Conservation (phyloP, 768 basidiomycete species). For the Kwoniella pini region DNA sequence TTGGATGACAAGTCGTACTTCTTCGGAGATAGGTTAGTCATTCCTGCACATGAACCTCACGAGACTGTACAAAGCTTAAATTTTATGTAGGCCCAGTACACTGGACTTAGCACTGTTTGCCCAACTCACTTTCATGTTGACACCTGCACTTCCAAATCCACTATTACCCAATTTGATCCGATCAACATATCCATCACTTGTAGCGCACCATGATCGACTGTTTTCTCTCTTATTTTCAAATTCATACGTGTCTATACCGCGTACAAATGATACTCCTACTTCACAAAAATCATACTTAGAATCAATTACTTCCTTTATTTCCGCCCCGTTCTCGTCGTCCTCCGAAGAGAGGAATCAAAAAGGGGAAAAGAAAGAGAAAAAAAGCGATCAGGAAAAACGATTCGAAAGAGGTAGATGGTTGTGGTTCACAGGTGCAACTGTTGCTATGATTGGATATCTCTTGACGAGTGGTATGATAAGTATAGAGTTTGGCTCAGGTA, state of each 20-base stretch:
- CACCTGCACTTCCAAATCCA: constrained; percentile 34
- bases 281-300: not conserved
- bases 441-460: constrained; percentile 44
- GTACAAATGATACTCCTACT: not conserved
- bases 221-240: constrained; percentile 23
- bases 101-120: constrained; percentile 35
- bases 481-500: constrained; percentile 28
- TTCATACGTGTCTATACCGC: constrained; percentile 7
- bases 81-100: constrained; percentile 27
- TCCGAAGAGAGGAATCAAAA: not conserved
- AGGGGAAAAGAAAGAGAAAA: constrained; percentile 14
- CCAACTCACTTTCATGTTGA: constrained; percentile 32
- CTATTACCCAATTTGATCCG: constrained; percentile 30
- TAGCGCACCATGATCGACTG: constrained; percentile 33
- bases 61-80: not conserved
- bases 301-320: constrained; percentile 1
- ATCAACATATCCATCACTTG: constrained; percentile 24
- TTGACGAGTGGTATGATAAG: constrained; percentile 39
- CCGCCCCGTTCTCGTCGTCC: not conserved
- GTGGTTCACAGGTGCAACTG: constrained; percentile 42
- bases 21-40: constrained; percentile 31
- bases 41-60: not conserved
- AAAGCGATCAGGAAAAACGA: constrained; percentile 30
- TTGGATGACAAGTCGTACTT: constrained; percentile 31
- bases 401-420: constrained; percentile 43